Percentiles rank a stretch among this genome's conserved stretches.
phyloP scores from a whole-genome alignment of 2,329 filamentous ascomycete species.

The Botrytis cinerea region DNA sequence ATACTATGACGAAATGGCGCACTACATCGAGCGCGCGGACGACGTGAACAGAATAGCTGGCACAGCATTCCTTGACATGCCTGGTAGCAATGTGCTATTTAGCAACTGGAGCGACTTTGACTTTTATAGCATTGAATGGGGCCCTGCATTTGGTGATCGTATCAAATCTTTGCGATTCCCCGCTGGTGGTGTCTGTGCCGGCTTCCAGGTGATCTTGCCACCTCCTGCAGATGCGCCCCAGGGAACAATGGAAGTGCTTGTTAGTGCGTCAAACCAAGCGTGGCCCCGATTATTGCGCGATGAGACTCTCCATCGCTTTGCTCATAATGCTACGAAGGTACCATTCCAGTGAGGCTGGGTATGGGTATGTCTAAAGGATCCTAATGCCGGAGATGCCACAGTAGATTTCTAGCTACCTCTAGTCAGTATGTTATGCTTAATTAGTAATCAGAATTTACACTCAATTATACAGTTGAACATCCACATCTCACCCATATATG shows the following conservation, averaged over 20 bases:
- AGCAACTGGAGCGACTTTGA: conserved; percentile 14
- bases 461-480: neutral
- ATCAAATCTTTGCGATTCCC: conserved; percentile 12
- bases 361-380: neutral
- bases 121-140: conserved; percentile 19
- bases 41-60: conserved; percentile 5
- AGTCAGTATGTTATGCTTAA: neutral
- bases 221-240: conserved; percentile 7
- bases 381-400: neutral
- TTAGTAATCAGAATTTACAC: conserved; percentile 5
- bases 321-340: conserved; percentile 12
- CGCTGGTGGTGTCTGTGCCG: conserved; percentile 1
- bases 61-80: conserved; percentile 15
- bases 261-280: conserved; percentile 13
- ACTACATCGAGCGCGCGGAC: conserved; percentile 9
- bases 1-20: conserved; percentile 3
- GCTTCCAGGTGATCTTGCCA: conserved; percentile 16
- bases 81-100: conserved; percentile 14
- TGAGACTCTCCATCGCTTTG: conserved; percentile 14
- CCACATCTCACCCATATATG: neutral
- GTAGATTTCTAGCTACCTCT: neutral
- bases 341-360: conserved; percentile 15
- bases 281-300: conserved; percentile 10
- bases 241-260: conserved; percentile 13
- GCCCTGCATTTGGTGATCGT: conserved; percentile 5